phyloP scores from a whole-genome alignment of 495 filamentous ascomycete genomes.

The Amniculicola lignicola region DNA sequence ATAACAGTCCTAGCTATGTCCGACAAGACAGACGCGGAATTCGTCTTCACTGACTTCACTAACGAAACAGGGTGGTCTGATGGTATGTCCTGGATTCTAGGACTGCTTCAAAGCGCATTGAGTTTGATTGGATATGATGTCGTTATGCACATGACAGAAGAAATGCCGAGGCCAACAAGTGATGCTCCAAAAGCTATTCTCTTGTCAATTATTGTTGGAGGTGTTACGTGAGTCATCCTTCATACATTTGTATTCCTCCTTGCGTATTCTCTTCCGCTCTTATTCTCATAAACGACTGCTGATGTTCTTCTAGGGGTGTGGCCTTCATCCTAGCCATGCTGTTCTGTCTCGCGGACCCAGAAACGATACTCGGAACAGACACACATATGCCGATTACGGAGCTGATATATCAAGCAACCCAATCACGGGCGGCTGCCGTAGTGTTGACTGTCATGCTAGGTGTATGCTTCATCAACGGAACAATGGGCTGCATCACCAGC shows the following conservation, averaged over 20 bases:
- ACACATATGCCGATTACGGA: slow-evolving; percentile 18
- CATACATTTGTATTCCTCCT: not conserved
- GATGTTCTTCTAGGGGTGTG: not conserved
- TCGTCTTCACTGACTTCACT: slow-evolving; percentile 46
- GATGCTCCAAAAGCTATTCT: slow-evolving; percentile 11
- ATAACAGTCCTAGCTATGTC: slow-evolving; percentile 52
- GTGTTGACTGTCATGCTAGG: slow-evolving; percentile 8
- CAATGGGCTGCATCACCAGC: slow-evolving; percentile 7
- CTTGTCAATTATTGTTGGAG: slow-evolving; percentile 1
- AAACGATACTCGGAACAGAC: not conserved
- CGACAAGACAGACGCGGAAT: slow-evolving; percentile 45
- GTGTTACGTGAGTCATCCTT: slow-evolving; percentile 1
- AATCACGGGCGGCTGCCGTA: slow-evolving; percentile 1
- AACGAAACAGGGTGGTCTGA: slow-evolving; percentile 55
- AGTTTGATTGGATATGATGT: slow-evolving; percentile 3
- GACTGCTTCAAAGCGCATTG: slow-evolving; percentile 3
- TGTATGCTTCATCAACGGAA: slow-evolving; percentile 11
- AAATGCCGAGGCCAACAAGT: not conserved
- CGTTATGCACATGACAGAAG: slow-evolving; percentile 15
- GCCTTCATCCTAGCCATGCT: slow-evolving; percentile 15
- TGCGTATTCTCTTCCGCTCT: not conserved
- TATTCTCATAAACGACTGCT: not conserved
- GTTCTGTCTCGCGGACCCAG: slow-evolving; percentile 6
- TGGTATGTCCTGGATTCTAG: slow-evolving; percentile 16
- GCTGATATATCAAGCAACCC: slow-evolving; percentile 8